Conservation (phyloP, 768 basidiomycete genomes). For the Solioccasus polychromus region DNA sequence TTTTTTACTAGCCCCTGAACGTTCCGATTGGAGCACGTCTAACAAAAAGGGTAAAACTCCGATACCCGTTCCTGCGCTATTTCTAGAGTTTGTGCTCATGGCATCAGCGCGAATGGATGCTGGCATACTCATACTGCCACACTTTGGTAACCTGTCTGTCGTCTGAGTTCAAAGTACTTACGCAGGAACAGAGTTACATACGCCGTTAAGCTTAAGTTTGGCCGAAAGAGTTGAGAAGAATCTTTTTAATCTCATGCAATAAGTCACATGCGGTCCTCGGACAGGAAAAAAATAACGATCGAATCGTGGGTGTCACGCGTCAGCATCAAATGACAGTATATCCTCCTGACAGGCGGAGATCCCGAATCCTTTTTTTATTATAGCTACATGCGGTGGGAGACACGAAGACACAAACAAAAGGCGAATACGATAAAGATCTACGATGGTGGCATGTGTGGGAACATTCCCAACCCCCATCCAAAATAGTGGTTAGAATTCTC, state of each 20-base stretch:
- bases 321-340: not conserved
- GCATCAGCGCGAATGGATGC: slow-evolving; percentile 11
- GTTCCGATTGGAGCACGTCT: too few relatives aligned
- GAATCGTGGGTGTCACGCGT: too few relatives aligned
- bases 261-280: not conserved
- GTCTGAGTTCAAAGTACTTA: slow-evolving; percentile 19
- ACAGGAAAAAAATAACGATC: too few relatives aligned
- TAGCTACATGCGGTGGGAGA: slow-evolving; percentile 18
- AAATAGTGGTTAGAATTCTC: slow-evolving; percentile 27
- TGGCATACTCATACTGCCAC: slow-evolving; percentile 9
- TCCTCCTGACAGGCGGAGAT: slow-evolving; percentile 8
- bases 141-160: slow-evolving; percentile 5
- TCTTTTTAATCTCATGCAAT: slow-evolving; percentile 1
- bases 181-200: slow-evolving; percentile 19
- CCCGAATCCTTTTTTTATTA: slow-evolving; percentile 5
- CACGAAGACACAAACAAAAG: slow-evolving; percentile 10
- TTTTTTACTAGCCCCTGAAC: too few relatives aligned
- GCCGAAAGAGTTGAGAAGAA: not conserved
- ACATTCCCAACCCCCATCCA: not conserved
- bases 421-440: slow-evolving; percentile 4
- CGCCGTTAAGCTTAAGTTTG: slow-evolving; percentile 23
- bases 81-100: too few relatives aligned
- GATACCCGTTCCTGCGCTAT: not conserved
- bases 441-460: not conserved
- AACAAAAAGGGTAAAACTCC: too few relatives aligned